A percentile compares a stretch with the other conserved stretches of the same genome.
These are phyloP conservation scores for Lindgomyces ingoldianus DNA, from an alignment of 495 filamentous ascomycete genomes.

Conservation along the genomic window DNA sequence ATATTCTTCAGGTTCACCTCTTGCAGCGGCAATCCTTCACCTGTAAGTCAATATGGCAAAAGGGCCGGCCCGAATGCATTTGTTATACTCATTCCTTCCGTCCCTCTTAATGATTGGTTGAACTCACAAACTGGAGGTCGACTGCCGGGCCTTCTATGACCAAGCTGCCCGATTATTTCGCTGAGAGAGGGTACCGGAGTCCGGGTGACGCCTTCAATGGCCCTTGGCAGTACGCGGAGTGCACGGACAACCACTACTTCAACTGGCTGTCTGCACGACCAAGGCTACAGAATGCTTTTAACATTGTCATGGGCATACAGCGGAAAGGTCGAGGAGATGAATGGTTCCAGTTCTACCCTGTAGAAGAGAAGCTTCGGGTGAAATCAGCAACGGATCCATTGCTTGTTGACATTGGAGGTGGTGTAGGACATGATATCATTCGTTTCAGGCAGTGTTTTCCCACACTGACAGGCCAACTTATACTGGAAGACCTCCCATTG, in stretches of 20 bases:
- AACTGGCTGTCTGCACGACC: slow-evolving; percentile 3
- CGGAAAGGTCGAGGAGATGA: background rate
- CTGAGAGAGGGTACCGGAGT: background rate
- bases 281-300: background rate
- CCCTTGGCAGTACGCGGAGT: slow-evolving; percentile 1
- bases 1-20: too few species aligned
- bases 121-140: too few species aligned
- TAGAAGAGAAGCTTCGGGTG: slow-evolving; percentile 6
- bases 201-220: slow-evolving; percentile 7
- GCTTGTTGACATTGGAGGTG: slow-evolving; percentile 10
- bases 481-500: background rate
- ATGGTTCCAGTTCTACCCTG: slow-evolving; percentile 15
- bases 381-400: background rate
- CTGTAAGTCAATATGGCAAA: too few species aligned
- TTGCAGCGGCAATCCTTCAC: too few species aligned
- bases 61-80: too few species aligned
- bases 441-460: slow-evolving; percentile 1
- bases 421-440: background rate
- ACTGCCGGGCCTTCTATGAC: background rate
- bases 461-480: background rate
- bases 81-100: too few species aligned
- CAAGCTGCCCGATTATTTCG: slow-evolving; percentile 3
- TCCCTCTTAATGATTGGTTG: too few species aligned
- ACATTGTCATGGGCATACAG: background rate
- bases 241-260: slow-evolving; percentile 6